Percentiles rank a stretch among this genome's conserved stretches.
phyloP scores from a whole-genome alignment of 192 early-diverging fungal genomes.

The Phlyctochytrium arcticum region DNA sequence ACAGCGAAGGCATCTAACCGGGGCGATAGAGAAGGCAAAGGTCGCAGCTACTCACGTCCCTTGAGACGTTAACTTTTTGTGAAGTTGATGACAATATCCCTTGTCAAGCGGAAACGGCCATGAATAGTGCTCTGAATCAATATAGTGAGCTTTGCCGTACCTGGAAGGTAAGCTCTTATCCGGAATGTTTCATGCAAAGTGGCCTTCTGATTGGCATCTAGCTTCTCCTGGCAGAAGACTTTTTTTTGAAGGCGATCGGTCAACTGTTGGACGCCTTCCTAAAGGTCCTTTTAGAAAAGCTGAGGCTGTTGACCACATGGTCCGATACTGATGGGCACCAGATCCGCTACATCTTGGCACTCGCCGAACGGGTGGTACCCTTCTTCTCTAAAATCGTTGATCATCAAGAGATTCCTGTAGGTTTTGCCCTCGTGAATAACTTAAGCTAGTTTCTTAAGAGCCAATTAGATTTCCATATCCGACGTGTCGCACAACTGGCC shows the following conservation, averaged over 20 bases:
- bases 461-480: no score
- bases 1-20: no score
- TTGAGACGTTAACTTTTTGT: conserved; percentile 16
- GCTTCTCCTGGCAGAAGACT: conserved; percentile 28
- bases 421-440: no score
- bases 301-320: conserved; percentile 7
- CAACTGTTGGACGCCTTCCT: conserved; percentile 29
- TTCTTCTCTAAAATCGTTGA: no score
- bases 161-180: conserved; percentile 38
- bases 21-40: background rate
- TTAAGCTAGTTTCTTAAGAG: no score
- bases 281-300: conserved; percentile 9
- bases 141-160: conserved; percentile 44
- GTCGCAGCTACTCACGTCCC: background rate
- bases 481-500: no score
- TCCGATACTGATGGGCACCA: conserved; percentile 20
- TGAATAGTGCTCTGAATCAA: conserved; percentile 49
- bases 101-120: conserved; percentile 45
- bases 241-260: conserved; percentile 35
- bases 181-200: background rate
- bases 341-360: conserved; percentile 31
- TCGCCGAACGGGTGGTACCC: no score
- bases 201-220: background rate
- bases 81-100: conserved; percentile 33
- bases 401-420: no score